phyloP scores from a whole-genome alignment of 768 basidiomycete genomes.

The Boletus patriciae region DNA sequence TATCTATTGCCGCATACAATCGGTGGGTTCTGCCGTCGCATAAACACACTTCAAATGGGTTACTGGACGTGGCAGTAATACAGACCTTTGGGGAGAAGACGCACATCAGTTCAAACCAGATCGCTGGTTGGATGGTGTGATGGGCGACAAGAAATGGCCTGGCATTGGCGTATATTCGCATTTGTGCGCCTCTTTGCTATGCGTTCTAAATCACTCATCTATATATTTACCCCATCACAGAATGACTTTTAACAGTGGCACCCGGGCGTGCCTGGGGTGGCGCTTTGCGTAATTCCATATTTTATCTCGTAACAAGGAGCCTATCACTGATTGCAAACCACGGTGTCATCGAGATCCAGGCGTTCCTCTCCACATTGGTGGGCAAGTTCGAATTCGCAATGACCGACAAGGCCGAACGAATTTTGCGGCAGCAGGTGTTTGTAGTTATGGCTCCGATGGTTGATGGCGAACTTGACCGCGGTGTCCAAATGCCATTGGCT shows the following conservation, averaged over 20 bases:
- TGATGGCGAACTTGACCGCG: conserved; percentile 32
- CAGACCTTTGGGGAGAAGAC: conserved; percentile 28
- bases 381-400: conserved; percentile 50
- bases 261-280: conserved; percentile 27
- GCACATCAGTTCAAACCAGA: conserved; percentile 23
- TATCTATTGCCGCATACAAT: conserved; percentile 57
- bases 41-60: neutral
- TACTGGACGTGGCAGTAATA: conserved; percentile 7
- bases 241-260: conserved; percentile 19
- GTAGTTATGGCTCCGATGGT: conserved; percentile 37
- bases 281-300: conserved; percentile 23
- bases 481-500: conserved; percentile 31
- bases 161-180: conserved; percentile 17
- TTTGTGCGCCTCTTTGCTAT: neutral
- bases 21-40: conserved; percentile 36
- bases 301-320: neutral
- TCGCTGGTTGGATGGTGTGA: conserved; percentile 5
- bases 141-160: conserved; percentile 1
- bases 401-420: conserved; percentile 26
- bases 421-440: conserved; percentile 25
- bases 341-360: conserved; percentile 51
- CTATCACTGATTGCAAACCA: neutral
- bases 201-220: neutral
- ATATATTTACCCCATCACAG: conserved; percentile 9
- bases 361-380: conserved; percentile 53